Base-by-base conservation (phyloP, 2,329 filamentous ascomycete genomes). In the Aureobasidium sp. region DNA sequence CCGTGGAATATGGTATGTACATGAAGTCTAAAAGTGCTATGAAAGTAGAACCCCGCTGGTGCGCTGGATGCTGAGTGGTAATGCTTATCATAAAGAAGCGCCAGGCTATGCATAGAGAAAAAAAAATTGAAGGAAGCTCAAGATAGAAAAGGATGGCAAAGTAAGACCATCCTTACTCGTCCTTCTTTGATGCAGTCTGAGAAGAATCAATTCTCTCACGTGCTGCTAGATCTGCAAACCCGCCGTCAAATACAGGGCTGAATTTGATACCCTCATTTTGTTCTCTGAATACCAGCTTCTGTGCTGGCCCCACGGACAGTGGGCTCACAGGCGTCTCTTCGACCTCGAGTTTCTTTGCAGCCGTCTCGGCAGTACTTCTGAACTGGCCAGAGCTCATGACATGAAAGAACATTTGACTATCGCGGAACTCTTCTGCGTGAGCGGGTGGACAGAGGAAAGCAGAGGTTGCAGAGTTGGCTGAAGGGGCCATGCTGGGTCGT, bases 361-460 rank as follows among this genome's bases (percentile, higher is more conserved):
- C 57, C 0, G 32, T 50, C 46, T 60, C 44, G 2, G 57, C 57
- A n/a, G 44, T 51, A 6, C 26, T 27, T 32, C 57, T 44, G 46
- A 60, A 60, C 7, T 60, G 57, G 4, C 57, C 57, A 34, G 57
- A 60, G 29, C 23, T 60, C 46, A 60, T 60, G 23, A 60, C 57
- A n/a, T 50, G 44, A 36, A 60, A 60, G 36, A 51, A 60, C 57
- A 60, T 50, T 7, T 42, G 34, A n/a, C 36, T 51, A 3, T 51
- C 46, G 23, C 46, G 34, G 29, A 51, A 51, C 13, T 41, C 26
- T 17, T 41, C 57, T 9, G 17, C 7, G 2, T 41, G 8, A 3
- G 23, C 17, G 4, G 57, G 46, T 10, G 57, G 57, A 37, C 44
- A 60, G 8, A 60, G 27, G 46, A 60, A 60, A 20, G 57, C 57